Percentiles rank a stretch among this genome's conserved stretches.
These are phyloP conservation scores for Trichoderma parareesei DNA, from an alignment of 495 filamentous ascomycete species.

Conservation along the genomic window DNA sequence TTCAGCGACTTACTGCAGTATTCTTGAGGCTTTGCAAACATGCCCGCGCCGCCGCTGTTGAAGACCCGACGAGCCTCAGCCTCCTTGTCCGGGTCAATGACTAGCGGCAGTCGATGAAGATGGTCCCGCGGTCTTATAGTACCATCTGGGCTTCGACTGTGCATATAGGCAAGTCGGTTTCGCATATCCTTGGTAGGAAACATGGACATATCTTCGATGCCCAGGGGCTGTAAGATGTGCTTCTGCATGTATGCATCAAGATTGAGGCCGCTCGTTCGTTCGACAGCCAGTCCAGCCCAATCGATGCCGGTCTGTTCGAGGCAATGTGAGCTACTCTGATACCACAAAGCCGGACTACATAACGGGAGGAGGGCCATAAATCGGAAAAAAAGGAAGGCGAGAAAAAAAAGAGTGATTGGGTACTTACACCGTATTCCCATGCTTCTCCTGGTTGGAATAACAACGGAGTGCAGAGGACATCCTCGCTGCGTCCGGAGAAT, in stretches of 20 bases:
- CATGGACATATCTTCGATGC: constrained; percentile 45
- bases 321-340: background rate
- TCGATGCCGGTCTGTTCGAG: constrained; percentile 42
- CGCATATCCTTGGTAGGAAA: constrained; percentile 46
- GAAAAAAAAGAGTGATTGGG: constrained; percentile 12
- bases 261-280: constrained; percentile 40
- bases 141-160: constrained; percentile 34
- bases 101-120: constrained; percentile 34
- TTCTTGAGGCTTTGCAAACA: constrained; percentile 45
- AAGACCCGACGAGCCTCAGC: constrained; percentile 26
- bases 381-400: background rate
- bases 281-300: constrained; percentile 51
- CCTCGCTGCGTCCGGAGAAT: constrained; percentile 38
- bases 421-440: constrained; percentile 51
- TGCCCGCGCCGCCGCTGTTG: constrained; percentile 49
- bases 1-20: constrained; percentile 41
- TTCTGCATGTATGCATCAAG: constrained; percentile 49
- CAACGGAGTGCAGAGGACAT: constrained; percentile 36
- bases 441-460: constrained; percentile 49
- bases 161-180: constrained; percentile 40
- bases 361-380: background rate
- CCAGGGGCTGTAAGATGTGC: constrained; percentile 48
- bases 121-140: constrained; percentile 38
- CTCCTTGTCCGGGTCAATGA: constrained; percentile 26
- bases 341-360: background rate